phyloP scores from a whole-genome alignment of 169 alveolate species.

The Plasmodium inui region DNA sequence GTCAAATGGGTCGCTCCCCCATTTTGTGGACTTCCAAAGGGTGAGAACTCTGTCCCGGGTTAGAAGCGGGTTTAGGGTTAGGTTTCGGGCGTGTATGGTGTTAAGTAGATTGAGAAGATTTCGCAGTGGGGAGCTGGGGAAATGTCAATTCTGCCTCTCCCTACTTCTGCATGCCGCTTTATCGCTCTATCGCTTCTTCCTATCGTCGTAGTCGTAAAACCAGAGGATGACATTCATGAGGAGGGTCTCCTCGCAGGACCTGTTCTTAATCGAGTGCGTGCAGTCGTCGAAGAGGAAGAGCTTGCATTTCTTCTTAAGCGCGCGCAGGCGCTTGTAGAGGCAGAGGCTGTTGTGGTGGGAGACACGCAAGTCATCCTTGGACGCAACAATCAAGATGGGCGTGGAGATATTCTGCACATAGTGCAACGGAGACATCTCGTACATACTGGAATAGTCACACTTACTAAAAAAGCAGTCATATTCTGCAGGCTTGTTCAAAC shows the following conservation, averaged over 20 bases:
- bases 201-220: conserved; percentile 67
- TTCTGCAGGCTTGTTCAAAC: conserved; percentile 14
- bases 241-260: conserved; percentile 33
- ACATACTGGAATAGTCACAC: conserved; percentile 3
- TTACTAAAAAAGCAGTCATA: conserved; percentile 20
- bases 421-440: conserved; percentile 46
- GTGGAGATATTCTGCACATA: conserved; percentile 26
- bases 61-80: neutral
- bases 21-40: neutral
- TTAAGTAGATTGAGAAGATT: neutral
- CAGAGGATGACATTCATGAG: conserved; percentile 63
- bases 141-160: neutral
- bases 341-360: conserved; percentile 55
- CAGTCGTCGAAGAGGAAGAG: conserved; percentile 45
- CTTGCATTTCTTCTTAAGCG: conserved; percentile 33
- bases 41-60: neutral
- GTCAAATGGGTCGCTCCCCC: neutral
- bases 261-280: conserved; percentile 36
- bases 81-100: too few species aligned
- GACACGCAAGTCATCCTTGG: conserved; percentile 62
- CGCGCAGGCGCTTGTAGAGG: conserved; percentile 49
- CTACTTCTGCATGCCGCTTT: neutral
- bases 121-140: too few species aligned
- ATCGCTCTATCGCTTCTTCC: neutral
- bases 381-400: conserved; percentile 55